A percentile compares a stretch with the other conserved stretches of the same genome.
Evolutionary conservation across 495 filamentous ascomycete genomes (phyloP).

Genomic region (Endocarpon pusillum): DNA sequence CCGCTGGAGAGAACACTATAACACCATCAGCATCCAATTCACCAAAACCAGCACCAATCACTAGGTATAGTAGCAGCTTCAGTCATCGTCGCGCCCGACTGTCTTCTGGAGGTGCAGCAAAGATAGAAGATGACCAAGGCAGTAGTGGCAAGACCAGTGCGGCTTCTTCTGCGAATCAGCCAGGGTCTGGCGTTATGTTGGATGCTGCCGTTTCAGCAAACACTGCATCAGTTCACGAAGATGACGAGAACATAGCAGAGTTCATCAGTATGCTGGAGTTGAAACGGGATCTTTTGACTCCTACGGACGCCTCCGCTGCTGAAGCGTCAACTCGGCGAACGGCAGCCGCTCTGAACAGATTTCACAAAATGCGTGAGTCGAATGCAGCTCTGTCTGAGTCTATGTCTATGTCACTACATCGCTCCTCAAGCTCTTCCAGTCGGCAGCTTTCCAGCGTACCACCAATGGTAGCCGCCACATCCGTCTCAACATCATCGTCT

Average conservation of each 20-base stretch:
- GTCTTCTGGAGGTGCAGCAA: slow-evolving; percentile 53
- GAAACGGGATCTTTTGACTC: slow-evolving; percentile 60
- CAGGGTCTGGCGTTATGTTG: slow-evolving; percentile 65
- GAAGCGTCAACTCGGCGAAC: slow-evolving; percentile 42
- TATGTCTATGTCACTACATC: slow-evolving; percentile 68
- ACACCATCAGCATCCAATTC: slow-evolving; percentile 48
- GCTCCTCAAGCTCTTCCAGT: slow-evolving; percentile 70
- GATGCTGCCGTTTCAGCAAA: slow-evolving; percentile 54
- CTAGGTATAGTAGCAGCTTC: slow-evolving; percentile 69
- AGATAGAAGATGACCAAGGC: slow-evolving; percentile 63
- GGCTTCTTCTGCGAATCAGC: slow-evolving; percentile 64
- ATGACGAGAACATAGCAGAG: slow-evolving; percentile 83
- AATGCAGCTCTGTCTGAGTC: slow-evolving; percentile 75
- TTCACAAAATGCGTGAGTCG: slow-evolving; percentile 70
- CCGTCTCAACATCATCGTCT: slow-evolving; percentile 71
- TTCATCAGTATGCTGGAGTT: slow-evolving; percentile 76
- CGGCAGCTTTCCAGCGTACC: slow-evolving; percentile 71
- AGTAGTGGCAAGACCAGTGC: slow-evolving; percentile 81
- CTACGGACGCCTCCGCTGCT: slow-evolving; percentile 33
- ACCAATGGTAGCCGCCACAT: slow-evolving; percentile 64
- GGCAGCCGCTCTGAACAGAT: slow-evolving; percentile 57
- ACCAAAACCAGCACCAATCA: slow-evolving; percentile 55
- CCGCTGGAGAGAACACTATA: slow-evolving; percentile 38
- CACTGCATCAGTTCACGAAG: slow-evolving; percentile 63
- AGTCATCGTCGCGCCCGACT: slow-evolving; percentile 62